A percentile compares a stretch with the other conserved stretches of the same genome.
Conservation (phyloP, 2,329 filamentous ascomycete genomes). For the Fusarium anthophilum region DNA sequence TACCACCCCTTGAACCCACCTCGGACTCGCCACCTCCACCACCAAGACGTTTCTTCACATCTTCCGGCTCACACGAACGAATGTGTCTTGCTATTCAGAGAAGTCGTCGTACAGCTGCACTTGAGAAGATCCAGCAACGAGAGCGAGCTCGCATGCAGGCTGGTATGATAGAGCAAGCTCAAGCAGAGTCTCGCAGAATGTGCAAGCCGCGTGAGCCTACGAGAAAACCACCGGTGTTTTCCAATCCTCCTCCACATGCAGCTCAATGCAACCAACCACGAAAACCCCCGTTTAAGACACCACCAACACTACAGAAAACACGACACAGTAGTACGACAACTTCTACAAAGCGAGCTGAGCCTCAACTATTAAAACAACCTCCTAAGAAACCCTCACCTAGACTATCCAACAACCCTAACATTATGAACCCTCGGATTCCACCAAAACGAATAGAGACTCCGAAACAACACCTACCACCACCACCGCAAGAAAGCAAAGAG, state of each 20-base stretch:
- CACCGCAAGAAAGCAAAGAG: slow-evolving; percentile 29
- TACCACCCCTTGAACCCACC: slow-evolving; percentile 14
- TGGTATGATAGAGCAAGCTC: slow-evolving; percentile 22
- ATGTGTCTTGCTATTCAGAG: slow-evolving; percentile 48
- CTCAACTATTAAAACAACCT: neutral
- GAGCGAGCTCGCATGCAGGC: slow-evolving; percentile 39
- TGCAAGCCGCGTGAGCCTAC: neutral
- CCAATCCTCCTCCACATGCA: neutral
- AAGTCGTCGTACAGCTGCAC: slow-evolving; percentile 48
- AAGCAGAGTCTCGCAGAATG: slow-evolving; percentile 10
- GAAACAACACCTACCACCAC: neutral
- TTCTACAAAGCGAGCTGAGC: neutral
- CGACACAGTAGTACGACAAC: neutral
- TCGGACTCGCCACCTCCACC: slow-evolving; percentile 20
- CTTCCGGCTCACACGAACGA: slow-evolving; percentile 49
- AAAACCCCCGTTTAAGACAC: neutral
- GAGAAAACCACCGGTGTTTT: neutral
- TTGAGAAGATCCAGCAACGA: slow-evolving; percentile 42
- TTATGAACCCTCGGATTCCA: neutral
- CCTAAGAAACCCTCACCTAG: neutral
- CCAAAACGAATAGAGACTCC: neutral
- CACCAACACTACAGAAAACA: neutral
- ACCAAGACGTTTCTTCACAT: slow-evolving; percentile 49
- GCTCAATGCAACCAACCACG: neutral
- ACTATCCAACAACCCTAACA: neutral